Evolutionary conservation across 1,284 basidiomycete genomes (phyloP).

Genomic region (Fomitopsis pinicola): DNA sequence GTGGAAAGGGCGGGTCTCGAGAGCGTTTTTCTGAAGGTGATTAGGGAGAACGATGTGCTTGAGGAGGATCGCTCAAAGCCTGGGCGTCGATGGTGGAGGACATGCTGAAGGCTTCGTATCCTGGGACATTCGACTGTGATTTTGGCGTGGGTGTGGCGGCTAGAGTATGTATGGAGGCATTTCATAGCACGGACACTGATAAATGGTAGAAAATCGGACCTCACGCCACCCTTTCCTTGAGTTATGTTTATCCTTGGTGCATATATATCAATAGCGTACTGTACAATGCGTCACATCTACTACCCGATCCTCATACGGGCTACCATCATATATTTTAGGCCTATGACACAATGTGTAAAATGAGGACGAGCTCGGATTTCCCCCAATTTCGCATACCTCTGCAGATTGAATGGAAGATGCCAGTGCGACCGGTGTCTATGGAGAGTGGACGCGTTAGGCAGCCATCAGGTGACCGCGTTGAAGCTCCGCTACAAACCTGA

Average conservation of each 20-base stretch:
- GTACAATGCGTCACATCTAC: background rate
- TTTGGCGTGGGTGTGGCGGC: background rate
- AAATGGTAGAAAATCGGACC: background rate
- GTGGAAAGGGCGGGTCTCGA: slow-evolving; percentile 68
- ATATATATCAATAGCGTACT: background rate
- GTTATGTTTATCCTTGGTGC: background rate
- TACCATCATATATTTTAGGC: too few species aligned
- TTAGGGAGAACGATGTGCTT: slow-evolving; percentile 55
- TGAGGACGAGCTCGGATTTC: too few species aligned
- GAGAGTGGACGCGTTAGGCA: too few species aligned
- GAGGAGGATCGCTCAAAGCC: slow-evolving; percentile 43
- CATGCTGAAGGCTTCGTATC: slow-evolving; percentile 11
- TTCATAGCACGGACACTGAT: background rate
- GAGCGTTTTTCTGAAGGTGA: slow-evolving; percentile 72
- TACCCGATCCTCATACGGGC: too few species aligned
- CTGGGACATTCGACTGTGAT: background rate
- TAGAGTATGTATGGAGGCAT: background rate
- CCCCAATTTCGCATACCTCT: too few species aligned
- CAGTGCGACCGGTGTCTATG: too few species aligned
- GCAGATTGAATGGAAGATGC: too few species aligned
- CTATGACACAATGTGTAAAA: too few species aligned
- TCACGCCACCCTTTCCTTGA: background rate
- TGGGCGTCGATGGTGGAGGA: slow-evolving; percentile 22
- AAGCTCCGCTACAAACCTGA: too few species aligned
- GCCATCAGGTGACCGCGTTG: too few species aligned